Conservation (phyloP, 2,329 filamentous ascomycete species). For the Epicoccum nigrum region DNA sequence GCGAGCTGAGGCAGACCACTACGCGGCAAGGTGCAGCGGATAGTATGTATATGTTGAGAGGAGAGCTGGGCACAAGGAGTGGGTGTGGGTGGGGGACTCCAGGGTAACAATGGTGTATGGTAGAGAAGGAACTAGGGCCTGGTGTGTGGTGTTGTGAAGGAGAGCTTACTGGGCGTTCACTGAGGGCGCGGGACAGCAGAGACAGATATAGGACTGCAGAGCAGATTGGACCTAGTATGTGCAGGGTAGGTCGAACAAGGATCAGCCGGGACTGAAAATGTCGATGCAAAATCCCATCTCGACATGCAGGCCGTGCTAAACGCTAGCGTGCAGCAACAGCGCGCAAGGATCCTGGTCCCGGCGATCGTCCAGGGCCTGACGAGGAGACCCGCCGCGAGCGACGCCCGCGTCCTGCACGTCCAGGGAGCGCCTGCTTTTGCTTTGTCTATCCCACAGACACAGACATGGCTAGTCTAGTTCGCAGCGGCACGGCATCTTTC, state of each 20-base stretch:
- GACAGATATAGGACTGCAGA: constrained; percentile 18
- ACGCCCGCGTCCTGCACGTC: constrained; percentile 12
- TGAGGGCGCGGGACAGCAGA: constrained; percentile 13
- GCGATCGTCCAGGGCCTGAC: constrained; percentile 20
- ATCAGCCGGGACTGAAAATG: constrained; percentile 18
- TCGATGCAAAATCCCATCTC: constrained; percentile 23
- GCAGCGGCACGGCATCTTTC: constrained; percentile 5
- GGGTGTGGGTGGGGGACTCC: not conserved
- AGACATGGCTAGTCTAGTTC: not conserved
- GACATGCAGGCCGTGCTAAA: constrained; percentile 18
- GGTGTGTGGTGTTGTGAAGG: constrained; percentile 5
- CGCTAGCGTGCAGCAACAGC: constrained; percentile 14
- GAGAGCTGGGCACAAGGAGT: not conserved
- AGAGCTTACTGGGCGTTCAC: constrained; percentile 12
- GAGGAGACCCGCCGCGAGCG: constrained; percentile 16
- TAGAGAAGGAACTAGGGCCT: not conserved
- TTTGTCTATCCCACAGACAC: not conserved
- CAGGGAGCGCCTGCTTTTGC: constrained; percentile 12
- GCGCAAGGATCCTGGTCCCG: constrained; percentile 13
- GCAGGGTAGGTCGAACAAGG: constrained; percentile 16
- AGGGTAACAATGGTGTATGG: not conserved
- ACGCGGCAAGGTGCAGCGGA: not conserved
- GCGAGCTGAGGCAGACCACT: not conserved
- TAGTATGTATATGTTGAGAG: not conserved
- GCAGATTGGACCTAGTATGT: constrained; percentile 17